Conservation (phyloP, 371 early-diverging fungal species). For the Circinella minor region DNA sequence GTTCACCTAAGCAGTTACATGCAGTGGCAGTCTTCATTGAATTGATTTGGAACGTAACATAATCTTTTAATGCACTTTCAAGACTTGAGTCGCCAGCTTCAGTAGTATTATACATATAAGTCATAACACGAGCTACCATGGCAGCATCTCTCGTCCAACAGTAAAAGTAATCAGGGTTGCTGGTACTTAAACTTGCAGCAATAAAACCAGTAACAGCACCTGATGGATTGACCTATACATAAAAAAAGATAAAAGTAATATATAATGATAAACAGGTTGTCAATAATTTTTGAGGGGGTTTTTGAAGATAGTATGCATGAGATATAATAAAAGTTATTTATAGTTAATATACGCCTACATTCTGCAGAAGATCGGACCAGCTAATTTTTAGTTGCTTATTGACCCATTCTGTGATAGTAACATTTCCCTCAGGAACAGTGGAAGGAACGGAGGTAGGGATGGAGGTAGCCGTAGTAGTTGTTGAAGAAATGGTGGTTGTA, state of each 20-base stretch:
- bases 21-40: conserved; percentile 26
- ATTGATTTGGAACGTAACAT: conserved; percentile 39
- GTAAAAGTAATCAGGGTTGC: conserved; percentile 77
- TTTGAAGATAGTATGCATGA: too few relatives aligned
- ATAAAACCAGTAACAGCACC: conserved; percentile 39
- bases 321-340: too few relatives aligned
- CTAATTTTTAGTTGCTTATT: not conserved
- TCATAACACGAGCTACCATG: conserved; percentile 48
- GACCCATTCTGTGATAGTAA: conserved; percentile 27
- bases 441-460: conserved; percentile 14
- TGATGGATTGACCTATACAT: conserved; percentile 30
- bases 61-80: conserved; percentile 31
- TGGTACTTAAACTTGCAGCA: conserved; percentile 42
- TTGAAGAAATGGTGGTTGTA: conserved; percentile 5
- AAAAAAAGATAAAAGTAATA: not conserved
- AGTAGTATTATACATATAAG: conserved; percentile 14
- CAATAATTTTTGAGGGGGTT: too few relatives aligned
- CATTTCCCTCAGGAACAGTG: conserved; percentile 31
- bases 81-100: conserved; percentile 15
- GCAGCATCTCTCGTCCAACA: conserved; percentile 80
- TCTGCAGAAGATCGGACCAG: not conserved
- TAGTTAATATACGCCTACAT: not conserved
- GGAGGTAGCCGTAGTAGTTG: conserved; percentile 1
- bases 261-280: not conserved
- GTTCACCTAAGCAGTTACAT: conserved; percentile 71